Percentiles rank a stretch among this genome's conserved stretches.
phyloP scores from a whole-genome alignment of 2,329 filamentous ascomycete species.

The Hyphodiscus sp. region DNA sequence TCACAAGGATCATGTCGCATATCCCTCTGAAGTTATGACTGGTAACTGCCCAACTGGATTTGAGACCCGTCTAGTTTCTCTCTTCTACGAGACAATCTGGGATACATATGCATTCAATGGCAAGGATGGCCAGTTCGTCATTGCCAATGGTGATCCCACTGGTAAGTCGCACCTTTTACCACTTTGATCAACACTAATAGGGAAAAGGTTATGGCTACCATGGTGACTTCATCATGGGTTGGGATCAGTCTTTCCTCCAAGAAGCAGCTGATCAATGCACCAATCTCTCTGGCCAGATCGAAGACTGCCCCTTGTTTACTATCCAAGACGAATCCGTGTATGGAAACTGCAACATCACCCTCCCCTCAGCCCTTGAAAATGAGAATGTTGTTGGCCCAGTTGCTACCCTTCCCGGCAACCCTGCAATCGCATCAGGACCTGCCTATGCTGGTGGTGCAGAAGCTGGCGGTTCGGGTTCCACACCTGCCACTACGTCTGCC shows the following conservation, averaged over 20 bases:
- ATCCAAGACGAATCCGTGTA: constrained; percentile 53
- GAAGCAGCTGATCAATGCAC: constrained; percentile 70
- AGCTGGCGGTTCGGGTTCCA: constrained; percentile 5
- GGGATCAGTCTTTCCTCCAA: constrained; percentile 64
- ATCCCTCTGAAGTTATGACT: constrained; percentile 68
- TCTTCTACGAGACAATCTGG: constrained; percentile 87
- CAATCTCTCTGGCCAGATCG: constrained; percentile 58
- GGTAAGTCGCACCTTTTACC: constrained; percentile 39
- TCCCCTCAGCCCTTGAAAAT: constrained; percentile 45
- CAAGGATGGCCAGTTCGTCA: constrained; percentile 61
- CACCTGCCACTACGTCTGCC: constrained; percentile 8
- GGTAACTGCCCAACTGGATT: constrained; percentile 69
- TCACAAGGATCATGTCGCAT: constrained; percentile 65
- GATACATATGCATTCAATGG: constrained; percentile 59
- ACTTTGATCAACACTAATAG: constrained; percentile 5
- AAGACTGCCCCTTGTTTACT: constrained; percentile 70
- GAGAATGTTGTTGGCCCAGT: constrained; percentile 54
- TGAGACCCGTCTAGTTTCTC: constrained; percentile 60
- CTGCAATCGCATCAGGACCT: constrained; percentile 41
- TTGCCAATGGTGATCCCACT: constrained; percentile 72
- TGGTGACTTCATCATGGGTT: constrained; percentile 75
- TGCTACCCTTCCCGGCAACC: constrained; percentile 58
- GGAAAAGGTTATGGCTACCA: constrained; percentile 64
- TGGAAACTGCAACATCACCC: constrained; percentile 55
- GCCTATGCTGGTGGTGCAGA: constrained; percentile 29